Conservation (phyloP, 305 asterid genomes). For the Nicotiana rustica region DNA sequence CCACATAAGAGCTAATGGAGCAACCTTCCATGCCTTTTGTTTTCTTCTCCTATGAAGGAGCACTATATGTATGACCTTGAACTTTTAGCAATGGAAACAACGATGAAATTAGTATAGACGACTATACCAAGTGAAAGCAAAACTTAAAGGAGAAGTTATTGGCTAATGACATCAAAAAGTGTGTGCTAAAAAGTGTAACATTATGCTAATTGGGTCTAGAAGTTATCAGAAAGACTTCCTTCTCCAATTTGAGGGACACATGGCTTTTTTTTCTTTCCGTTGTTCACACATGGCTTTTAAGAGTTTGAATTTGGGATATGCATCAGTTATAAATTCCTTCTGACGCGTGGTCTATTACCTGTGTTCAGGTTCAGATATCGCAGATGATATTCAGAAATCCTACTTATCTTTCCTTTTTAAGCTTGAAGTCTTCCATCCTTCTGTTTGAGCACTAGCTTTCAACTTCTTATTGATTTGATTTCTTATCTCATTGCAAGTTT, state of each 20-base stretch:
- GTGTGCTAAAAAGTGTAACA: neutral
- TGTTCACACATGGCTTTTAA: neutral
- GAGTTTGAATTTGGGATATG: neutral
- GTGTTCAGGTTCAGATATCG: neutral
- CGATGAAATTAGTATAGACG: neutral
- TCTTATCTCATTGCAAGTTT: slow-evolving; percentile 32
- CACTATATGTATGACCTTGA: neutral
- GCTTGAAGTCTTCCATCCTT: slow-evolving; percentile 11
- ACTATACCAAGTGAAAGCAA: neutral
- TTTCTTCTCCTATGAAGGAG: neutral
- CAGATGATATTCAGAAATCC: slow-evolving; percentile 12
- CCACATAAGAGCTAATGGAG: too few species aligned
- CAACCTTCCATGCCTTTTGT: too few species aligned
- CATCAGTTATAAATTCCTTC: neutral
- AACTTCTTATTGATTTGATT: slow-evolving; percentile 5
- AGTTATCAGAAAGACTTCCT: neutral
- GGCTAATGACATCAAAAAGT: slow-evolving; percentile 2
- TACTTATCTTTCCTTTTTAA: slow-evolving; percentile 4
- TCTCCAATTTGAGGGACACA: neutral
- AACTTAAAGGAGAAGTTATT: neutral
- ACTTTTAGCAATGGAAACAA: neutral
- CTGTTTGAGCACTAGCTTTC: neutral
- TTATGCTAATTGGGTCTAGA: neutral
- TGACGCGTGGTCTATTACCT: slow-evolving; percentile 4
- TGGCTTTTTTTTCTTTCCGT: neutral